These are phyloP conservation scores for Corchorus olitorius DNA, from an alignment of 345 rosid species.

Conservation along the genomic window DNA sequence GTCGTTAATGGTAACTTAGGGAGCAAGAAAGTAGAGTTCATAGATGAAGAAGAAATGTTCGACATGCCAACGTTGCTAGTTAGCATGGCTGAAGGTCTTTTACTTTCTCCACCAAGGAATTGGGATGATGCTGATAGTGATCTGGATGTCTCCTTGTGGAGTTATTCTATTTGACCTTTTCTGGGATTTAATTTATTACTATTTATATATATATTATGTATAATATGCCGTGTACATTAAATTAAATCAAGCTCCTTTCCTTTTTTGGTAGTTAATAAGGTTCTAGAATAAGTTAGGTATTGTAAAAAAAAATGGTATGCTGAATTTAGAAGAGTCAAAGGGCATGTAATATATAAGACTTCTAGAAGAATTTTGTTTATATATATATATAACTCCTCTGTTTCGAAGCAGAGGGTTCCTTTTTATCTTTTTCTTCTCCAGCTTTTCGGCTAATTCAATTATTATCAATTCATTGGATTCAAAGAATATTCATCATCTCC, in stretches of 20 bases:
- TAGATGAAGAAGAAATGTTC: slow-evolving; percentile 45
- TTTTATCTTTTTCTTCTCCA: too few relatives aligned
- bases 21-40: slow-evolving; percentile 14
- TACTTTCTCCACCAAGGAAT: slow-evolving; percentile 59
- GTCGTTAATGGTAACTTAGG: not conserved
- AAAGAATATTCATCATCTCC: too few relatives aligned
- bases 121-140: slow-evolving; percentile 28
- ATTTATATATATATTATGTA: too few relatives aligned
- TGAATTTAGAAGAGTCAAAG: too few relatives aligned
- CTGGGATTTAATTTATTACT: not conserved
- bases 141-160: slow-evolving; percentile 43
- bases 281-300: too few relatives aligned
- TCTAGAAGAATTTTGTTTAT: too few relatives aligned
- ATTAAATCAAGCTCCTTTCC: not conserved
- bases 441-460: too few relatives aligned
- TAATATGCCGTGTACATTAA: not conserved
- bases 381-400: too few relatives aligned
- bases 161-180: slow-evolving; percentile 26
- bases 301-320: too few relatives aligned
- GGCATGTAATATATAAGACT: too few relatives aligned
- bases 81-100: slow-evolving; percentile 65
- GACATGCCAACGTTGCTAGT: slow-evolving; percentile 49
- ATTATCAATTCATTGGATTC: too few relatives aligned
- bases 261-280: not conserved
- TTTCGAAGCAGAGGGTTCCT: too few relatives aligned